Conservation (phyloP, 106 monocot genomes). For the Dioscorea dumetorum region DNA sequence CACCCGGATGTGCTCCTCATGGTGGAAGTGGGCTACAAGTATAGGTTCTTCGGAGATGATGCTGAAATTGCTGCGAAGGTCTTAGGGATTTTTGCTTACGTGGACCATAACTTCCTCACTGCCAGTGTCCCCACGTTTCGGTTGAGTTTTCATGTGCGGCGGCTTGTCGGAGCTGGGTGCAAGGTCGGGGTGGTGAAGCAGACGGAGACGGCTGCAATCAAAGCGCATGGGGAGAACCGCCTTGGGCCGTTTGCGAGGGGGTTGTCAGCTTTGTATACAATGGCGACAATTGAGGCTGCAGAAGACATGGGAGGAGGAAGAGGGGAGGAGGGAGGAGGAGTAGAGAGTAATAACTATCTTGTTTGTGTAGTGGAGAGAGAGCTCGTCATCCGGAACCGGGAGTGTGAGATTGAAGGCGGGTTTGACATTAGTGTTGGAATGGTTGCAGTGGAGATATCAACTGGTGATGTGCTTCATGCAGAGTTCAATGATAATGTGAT, state of each 20-base stretch:
- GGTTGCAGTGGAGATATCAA: slow-evolving; percentile 79
- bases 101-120: slow-evolving; percentile 79
- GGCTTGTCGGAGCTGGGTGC: slow-evolving; percentile 68
- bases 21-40: slow-evolving; percentile 93
- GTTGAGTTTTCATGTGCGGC: slow-evolving; percentile 60
- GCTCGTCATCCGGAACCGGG: slow-evolving; percentile 6
- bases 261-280: slow-evolving; percentile 71
- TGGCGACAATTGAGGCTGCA: slow-evolving; percentile 74
- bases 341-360: slow-evolving; percentile 44
- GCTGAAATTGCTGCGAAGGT: slow-evolving; percentile 66
- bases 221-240: slow-evolving; percentile 60
- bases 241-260: slow-evolving; percentile 67
- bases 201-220: slow-evolving; percentile 91
- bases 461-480: slow-evolving; percentile 76
- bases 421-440: slow-evolving; percentile 72
- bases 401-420: slow-evolving; percentile 17
- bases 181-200: slow-evolving; percentile 98
- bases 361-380: slow-evolving; percentile 68
- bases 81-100: slow-evolving; percentile 69
- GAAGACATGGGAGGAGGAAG: slow-evolving; percentile 50
- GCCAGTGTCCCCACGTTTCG: slow-evolving; percentile 88
- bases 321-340: slow-evolving; percentile 19
- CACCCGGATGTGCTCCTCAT: slow-evolving; percentile 81
- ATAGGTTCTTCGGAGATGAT: slow-evolving; percentile 89
- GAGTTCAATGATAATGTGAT: slow-evolving; percentile 78